phyloP scores from a whole-genome alignment of 1,139 yeast genomes.

The Meyerozyma sp. region DNA sequence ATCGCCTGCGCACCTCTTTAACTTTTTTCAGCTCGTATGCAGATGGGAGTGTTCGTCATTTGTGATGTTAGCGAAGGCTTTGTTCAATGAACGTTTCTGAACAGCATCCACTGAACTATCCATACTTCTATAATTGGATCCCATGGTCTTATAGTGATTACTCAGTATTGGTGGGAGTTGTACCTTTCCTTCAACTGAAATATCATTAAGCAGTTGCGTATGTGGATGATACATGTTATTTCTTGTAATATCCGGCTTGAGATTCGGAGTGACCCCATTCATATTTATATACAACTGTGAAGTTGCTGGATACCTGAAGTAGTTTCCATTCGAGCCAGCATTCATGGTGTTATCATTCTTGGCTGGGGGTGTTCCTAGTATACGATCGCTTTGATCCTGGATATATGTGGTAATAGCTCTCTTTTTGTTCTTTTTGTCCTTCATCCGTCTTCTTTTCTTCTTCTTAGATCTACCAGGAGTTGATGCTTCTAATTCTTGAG shows the following conservation, averaged over 20 bases:
- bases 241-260: background rate
- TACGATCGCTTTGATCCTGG: slow-evolving; percentile 14
- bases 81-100: background rate
- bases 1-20: background rate
- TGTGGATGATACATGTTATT: background rate
- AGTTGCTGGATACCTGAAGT: slow-evolving; percentile 19
- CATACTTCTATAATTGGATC: background rate
- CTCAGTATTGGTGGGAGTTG: background rate
- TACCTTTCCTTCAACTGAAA: background rate
- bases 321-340: background rate
- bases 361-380: slow-evolving; percentile 12
- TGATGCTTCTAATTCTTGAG: slow-evolving; percentile 6
- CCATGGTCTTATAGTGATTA: background rate
- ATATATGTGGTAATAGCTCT: slow-evolving; percentile 10
- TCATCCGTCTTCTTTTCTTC: slow-evolving; percentile 6
- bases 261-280: background rate
- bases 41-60: background rate
- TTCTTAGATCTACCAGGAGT: slow-evolving; percentile 9
- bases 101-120: background rate
- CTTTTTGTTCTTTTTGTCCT: slow-evolving; percentile 2
- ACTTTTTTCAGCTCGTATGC: background rate
- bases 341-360: slow-evolving; percentile 6
- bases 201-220: background rate
- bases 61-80: background rate
- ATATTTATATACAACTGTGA: slow-evolving; percentile 16